Conservation (phyloP, 2,329 filamentous ascomycete species). For the Acarospora socialis region DNA sequence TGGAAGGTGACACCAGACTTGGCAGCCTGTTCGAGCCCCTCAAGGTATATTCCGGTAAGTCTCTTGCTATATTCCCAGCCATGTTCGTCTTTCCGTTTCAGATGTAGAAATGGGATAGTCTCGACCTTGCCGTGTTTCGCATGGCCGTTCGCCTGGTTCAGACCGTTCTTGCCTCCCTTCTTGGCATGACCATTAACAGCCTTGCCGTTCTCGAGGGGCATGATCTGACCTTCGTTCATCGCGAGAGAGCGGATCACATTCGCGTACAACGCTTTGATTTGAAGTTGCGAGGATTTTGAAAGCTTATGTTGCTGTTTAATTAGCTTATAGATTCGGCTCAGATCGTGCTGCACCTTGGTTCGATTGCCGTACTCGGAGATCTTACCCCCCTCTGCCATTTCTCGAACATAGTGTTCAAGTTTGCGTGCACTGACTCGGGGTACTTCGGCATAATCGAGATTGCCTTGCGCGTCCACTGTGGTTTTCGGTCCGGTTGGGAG, state of each 20-base stretch:
- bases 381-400: constrained; percentile 97
- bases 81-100: constrained; percentile 85
- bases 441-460: constrained; percentile 80
- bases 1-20: constrained; percentile 78
- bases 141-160: constrained; percentile 33
- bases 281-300: constrained; percentile 86
- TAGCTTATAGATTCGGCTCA: constrained; percentile 91
- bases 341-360: constrained; percentile 92
- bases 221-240: constrained; percentile 97
- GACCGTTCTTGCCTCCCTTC: constrained; percentile 40
- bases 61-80: constrained; percentile 99
- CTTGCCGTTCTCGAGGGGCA: constrained; percentile 72
- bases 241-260: constrained; percentile 86
- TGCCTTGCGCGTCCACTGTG: constrained; percentile 80
- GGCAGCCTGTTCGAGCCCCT: constrained; percentile 80
- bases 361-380: constrained; percentile 98
- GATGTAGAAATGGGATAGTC: constrained; percentile 92
- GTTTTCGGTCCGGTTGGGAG: constrained; percentile 85
- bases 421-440: constrained; percentile 83
- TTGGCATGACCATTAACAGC: constrained; percentile 40
- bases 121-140: constrained; percentile 78
- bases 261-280: constrained; percentile 90
- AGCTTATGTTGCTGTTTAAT: constrained; percentile 98
- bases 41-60: constrained; percentile 81
- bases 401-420: constrained; percentile 93